phyloP scores from a whole-genome alignment of 306 rosid genomes.

The Castanopsis chinensis region DNA sequence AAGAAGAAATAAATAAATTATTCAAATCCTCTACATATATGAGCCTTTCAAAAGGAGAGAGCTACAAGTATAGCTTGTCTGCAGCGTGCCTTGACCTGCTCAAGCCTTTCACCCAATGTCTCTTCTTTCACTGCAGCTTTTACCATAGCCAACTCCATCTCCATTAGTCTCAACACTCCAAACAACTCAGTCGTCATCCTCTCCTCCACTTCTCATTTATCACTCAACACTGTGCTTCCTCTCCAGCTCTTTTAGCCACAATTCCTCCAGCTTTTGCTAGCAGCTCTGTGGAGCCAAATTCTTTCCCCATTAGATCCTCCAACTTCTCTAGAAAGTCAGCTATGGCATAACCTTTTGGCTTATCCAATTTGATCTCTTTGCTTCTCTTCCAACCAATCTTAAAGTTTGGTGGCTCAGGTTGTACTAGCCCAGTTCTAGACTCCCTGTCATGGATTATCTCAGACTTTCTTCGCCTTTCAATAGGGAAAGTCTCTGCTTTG shows the following conservation, averaged over 20 bases:
- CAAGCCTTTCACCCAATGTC: conserved; percentile 65
- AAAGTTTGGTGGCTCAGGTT: conserved; percentile 71
- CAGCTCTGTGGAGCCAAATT: conserved; percentile 67
- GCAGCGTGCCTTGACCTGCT: conserved; percentile 86
- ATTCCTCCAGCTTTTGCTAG: conserved; percentile 77
- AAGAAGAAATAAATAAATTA: neutral
- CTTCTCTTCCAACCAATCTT: conserved; percentile 95
- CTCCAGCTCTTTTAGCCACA: conserved; percentile 86
- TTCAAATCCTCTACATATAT: neutral
- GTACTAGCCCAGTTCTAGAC: conserved; percentile 25
- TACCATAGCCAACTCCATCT: conserved; percentile 90
- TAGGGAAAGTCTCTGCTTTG: conserved; percentile 63
- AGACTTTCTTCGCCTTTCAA: conserved; percentile 74
- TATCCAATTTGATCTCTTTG: conserved; percentile 62
- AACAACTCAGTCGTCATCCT: conserved; percentile 78
- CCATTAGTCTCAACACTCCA: conserved; percentile 77
- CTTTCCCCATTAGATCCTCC: conserved; percentile 70
- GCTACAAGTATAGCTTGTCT: conserved; percentile 96
- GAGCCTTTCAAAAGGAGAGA: conserved; percentile 54
- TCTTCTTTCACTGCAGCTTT: conserved; percentile 85
- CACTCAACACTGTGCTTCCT: conserved; percentile 78
- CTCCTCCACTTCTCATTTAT: conserved; percentile 81
- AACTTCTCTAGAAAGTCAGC: conserved; percentile 83
- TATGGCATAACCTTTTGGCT: conserved; percentile 72
- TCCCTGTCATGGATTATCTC: conserved; percentile 59